Conservation (phyloP, 305 asterid genomes). For the Fraxinus paxiana region DNA sequence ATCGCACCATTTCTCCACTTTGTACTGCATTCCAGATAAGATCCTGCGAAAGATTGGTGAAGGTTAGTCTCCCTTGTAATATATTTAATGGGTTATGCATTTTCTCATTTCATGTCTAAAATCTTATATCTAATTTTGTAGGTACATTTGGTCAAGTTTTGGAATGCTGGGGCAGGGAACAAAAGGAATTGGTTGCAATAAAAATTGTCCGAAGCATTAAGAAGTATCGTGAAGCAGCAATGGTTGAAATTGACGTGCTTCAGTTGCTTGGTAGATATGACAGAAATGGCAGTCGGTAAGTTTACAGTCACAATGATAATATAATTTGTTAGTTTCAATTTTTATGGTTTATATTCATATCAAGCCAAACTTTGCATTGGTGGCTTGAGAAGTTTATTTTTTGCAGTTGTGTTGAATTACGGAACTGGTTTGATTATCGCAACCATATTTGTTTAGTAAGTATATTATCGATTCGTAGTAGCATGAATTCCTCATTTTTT, state of each 20-base stretch:
- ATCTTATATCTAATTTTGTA: conserved; percentile 7
- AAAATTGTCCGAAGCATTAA: conserved; percentile 78
- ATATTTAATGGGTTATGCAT: neutral
- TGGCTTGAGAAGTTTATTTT: conserved; percentile 49
- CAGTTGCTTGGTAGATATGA: conserved; percentile 86
- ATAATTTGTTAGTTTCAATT: neutral
- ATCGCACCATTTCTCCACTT: neutral
- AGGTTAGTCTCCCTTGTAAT: conserved; percentile 30
- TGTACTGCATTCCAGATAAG: conserved; percentile 48
- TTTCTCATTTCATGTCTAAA: neutral
- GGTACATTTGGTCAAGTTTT: conserved; percentile 87
- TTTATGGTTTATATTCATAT: conserved; percentile 22
- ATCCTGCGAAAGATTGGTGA: conserved; percentile 90
- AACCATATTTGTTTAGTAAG: conserved; percentile 98
- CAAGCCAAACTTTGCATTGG: conserved; percentile 13
- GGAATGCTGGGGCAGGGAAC: conserved; percentile 86
- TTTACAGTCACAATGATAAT: neutral
- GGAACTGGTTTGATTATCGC: conserved; percentile 99
- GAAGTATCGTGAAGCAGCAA: conserved; percentile 85
- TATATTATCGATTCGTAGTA: conserved; percentile 59
- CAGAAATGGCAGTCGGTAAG: conserved; percentile 75
- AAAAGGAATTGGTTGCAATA: conserved; percentile 77
- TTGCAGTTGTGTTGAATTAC: conserved; percentile 97
- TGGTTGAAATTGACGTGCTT: conserved; percentile 79
- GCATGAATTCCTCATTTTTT: conserved; percentile 67